These are phyloP conservation scores for Ganoderma meredithae DNA, from an alignment of 1,284 basidiomycete genomes.

Conservation along the genomic window DNA sequence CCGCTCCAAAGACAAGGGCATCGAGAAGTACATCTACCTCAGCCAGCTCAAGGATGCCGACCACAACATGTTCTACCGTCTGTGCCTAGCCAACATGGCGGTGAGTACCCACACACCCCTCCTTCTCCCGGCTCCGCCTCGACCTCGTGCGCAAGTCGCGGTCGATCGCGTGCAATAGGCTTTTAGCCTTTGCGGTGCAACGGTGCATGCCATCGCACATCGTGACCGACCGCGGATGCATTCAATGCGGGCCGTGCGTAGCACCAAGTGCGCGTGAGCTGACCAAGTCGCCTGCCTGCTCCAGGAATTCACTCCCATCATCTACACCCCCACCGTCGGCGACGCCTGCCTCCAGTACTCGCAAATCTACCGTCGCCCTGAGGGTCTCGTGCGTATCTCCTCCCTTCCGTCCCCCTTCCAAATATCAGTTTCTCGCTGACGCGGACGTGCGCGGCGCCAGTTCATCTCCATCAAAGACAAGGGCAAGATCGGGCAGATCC, in stretches of 20 bases:
- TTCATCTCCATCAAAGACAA: conserved; percentile 91
- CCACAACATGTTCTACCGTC: conserved; percentile 76
- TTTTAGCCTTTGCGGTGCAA: conserved; percentile 8
- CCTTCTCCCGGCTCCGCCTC: too few relatives aligned
- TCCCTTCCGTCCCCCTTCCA: conserved; percentile 6
- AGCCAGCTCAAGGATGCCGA: conserved; percentile 77
- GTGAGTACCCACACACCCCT: conserved; percentile 37
- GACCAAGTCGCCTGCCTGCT: not conserved
- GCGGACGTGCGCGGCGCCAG: conserved; percentile 42
- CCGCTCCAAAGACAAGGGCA: conserved; percentile 72
- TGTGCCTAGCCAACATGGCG: conserved; percentile 72
- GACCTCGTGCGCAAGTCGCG: not conserved
- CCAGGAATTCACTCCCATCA: conserved; percentile 80
- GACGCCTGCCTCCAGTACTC: conserved; percentile 90
- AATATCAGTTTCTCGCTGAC: too few relatives aligned
- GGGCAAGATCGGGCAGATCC: conserved; percentile 74
- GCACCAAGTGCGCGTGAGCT: not conserved
- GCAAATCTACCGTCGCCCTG: conserved; percentile 83
- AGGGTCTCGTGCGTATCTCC: conserved; percentile 66
- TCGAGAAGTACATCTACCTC: conserved; percentile 88
- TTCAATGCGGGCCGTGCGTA: not conserved
- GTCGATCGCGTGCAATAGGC: not conserved
- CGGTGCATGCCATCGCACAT: not conserved
- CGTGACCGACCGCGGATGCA: not conserved
- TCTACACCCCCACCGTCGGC: conserved; percentile 94